Conservation (phyloP, 2,329 filamentous ascomycete species). For the Arthrobotrys musiformis region DNA sequence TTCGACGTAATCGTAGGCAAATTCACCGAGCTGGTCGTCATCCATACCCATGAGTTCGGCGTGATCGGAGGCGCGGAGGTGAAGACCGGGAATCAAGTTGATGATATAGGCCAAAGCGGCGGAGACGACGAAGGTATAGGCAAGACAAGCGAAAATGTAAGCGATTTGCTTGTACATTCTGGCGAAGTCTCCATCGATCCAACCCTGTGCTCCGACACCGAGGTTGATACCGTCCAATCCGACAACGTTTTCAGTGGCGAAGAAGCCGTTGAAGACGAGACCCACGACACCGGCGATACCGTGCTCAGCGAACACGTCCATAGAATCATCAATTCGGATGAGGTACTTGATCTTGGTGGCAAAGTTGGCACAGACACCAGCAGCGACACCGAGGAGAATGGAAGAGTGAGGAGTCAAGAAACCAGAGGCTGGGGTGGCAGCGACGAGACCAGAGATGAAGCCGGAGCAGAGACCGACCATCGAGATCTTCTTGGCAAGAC, state of each 20-base stretch:
- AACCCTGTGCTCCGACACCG: slow-evolving; percentile 72
- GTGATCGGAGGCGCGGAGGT: slow-evolving; percentile 82
- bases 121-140: slow-evolving; percentile 78
- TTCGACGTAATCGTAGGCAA: slow-evolving; percentile 90
- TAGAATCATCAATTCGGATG: slow-evolving; percentile 75
- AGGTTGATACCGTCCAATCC: slow-evolving; percentile 81
- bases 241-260: slow-evolving; percentile 76
- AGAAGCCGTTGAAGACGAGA: slow-evolving; percentile 78
- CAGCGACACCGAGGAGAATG: slow-evolving; percentile 73
- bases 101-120: slow-evolving; percentile 78
- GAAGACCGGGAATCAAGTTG: slow-evolving; percentile 79
- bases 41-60: slow-evolving; percentile 89
- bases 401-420: slow-evolving; percentile 76
- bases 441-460: slow-evolving; percentile 75
- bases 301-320: slow-evolving; percentile 79
- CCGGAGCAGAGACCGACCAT: slow-evolving; percentile 80
- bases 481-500: slow-evolving; percentile 92
- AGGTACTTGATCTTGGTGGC: slow-evolving; percentile 63
- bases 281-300: slow-evolving; percentile 76
- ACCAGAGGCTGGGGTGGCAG: slow-evolving; percentile 75
- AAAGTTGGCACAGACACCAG: slow-evolving; percentile 66
- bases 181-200: slow-evolving; percentile 78
- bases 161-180: slow-evolving; percentile 83
- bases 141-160: slow-evolving; percentile 74
- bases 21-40: slow-evolving; percentile 89